Percentiles rank a stretch among this genome's conserved stretches.
These are phyloP conservation scores for Fusarium bulbicola DNA, from an alignment of 2,329 filamentous ascomycete species.

Conservation along the genomic window DNA sequence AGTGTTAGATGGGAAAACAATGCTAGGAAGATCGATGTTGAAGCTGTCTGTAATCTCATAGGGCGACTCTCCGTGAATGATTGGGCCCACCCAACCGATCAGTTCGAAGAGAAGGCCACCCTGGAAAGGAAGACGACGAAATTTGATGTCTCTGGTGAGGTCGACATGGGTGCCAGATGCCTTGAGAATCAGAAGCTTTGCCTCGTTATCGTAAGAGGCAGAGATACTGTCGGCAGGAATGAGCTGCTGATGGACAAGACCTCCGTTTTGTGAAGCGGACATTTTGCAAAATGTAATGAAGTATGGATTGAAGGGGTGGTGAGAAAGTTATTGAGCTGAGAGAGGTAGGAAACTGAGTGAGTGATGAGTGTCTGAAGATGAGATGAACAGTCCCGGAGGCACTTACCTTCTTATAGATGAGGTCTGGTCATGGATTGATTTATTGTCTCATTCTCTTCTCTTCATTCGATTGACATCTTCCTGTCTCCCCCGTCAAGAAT, in stretches of 20 bases:
- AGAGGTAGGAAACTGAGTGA: not conserved
- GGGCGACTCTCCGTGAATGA: not conserved
- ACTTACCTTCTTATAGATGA: not conserved
- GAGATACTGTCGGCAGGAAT: slow-evolving; percentile 11
- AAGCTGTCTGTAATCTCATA: slow-evolving; percentile 5
- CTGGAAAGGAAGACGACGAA: slow-evolving; percentile 8
- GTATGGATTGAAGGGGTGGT: no score
- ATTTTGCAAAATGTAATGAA: not conserved
- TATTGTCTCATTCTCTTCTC: not conserved
- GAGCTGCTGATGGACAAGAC: slow-evolving; percentile 8
- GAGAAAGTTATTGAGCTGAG: not conserved
- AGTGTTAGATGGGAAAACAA: slow-evolving; percentile 6
- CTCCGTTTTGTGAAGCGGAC: not conserved
- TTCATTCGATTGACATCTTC: accelerated
- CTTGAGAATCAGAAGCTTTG: not conserved
- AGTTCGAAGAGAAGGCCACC: slow-evolving; percentile 22
- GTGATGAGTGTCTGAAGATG: not conserved
- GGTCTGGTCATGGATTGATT: accelerated
- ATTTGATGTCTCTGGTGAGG: slow-evolving; percentile 1
- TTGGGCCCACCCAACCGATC: slow-evolving; percentile 8
- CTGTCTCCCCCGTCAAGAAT: not conserved
- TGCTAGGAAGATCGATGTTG: slow-evolving; percentile 12
- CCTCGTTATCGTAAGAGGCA: slow-evolving; percentile 17
- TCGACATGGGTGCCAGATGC: slow-evolving; percentile 9
- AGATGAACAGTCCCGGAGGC: not conserved